Evolutionary conservation across 805 yeast species (phyloP).

Genomic region (Kluyveromyces aestuarii): DNA sequence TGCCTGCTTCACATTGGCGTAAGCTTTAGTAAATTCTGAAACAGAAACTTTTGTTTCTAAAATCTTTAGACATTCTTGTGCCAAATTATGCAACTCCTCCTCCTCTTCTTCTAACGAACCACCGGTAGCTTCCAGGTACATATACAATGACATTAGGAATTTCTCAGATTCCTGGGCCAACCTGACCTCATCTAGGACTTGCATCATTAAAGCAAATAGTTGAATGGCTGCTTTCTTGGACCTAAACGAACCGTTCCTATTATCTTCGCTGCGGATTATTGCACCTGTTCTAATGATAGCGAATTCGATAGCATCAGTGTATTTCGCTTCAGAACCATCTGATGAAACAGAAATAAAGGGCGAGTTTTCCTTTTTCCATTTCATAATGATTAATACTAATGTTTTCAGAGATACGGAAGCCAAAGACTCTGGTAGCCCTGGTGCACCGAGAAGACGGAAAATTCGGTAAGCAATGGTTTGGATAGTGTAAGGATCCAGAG

Average conservation of each 20-base stretch:
- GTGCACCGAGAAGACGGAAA: conserved; percentile 77
- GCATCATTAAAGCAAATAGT: conserved; percentile 54
- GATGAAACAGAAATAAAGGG: conserved; percentile 28
- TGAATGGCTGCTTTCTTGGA: conserved; percentile 67
- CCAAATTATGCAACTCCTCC: conserved; percentile 42
- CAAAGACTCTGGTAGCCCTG: conserved; percentile 53
- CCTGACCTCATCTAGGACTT: conserved; percentile 37
- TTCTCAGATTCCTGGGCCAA: conserved; percentile 37
- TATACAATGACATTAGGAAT: conserved; percentile 45
- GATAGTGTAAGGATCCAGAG: conserved; percentile 39
- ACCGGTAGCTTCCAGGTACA: conserved; percentile 35
- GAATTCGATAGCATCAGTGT: conserved; percentile 19
- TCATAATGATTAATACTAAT: conserved; percentile 47
- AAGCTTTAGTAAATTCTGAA: conserved; percentile 52
- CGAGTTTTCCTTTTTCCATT: conserved; percentile 47
- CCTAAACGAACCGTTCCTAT: conserved; percentile 40
- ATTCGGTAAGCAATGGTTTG: conserved; percentile 60
- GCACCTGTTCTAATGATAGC: conserved; percentile 53
- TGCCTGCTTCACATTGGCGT: conserved; percentile 51
- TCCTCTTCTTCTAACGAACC: conserved; percentile 31
- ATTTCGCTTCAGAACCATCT: conserved; percentile 15
- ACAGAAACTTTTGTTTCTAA: conserved; percentile 64
- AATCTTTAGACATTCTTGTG: conserved; percentile 59
- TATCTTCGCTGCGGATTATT: conserved; percentile 57
- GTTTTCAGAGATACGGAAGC: conserved; percentile 60